phyloP scores from a whole-genome alignment of 108 stramenopile genomes.

The Nitzschia inconspicua region DNA sequence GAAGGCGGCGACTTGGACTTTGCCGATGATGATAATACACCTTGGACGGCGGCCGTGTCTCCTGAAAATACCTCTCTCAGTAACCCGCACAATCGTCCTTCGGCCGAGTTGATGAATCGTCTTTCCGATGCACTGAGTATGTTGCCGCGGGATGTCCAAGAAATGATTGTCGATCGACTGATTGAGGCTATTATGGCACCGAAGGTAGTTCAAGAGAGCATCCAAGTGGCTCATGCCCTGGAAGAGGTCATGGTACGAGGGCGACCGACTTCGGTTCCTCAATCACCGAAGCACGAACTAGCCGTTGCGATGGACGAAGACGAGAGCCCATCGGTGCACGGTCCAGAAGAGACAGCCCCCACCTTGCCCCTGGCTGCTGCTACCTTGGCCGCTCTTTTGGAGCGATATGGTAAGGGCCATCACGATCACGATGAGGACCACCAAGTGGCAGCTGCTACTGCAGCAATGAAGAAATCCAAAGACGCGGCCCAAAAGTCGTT shows the following conservation, averaged over 20 bases:
- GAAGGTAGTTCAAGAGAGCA: slow-evolving; percentile 36
- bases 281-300: background rate
- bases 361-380: slow-evolving; percentile 70
- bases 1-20: slow-evolving; percentile 23
- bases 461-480: slow-evolving; percentile 7
- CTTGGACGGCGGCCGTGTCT: background rate
- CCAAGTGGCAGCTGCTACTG: slow-evolving; percentile 8
- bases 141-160: slow-evolving; percentile 74
- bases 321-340: background rate
- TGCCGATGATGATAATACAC: background rate
- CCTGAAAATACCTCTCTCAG: background rate
- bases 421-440: slow-evolving; percentile 18
- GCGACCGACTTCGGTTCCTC: slow-evolving; percentile 12
- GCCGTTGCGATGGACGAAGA: slow-evolving; percentile 6
- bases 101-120: slow-evolving; percentile 69
- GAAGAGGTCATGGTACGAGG: background rate
- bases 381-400: slow-evolving; percentile 67
- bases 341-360: slow-evolving; percentile 10
- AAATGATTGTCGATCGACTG: slow-evolving; percentile 74
- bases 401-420: slow-evolving; percentile 62
- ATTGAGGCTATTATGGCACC: slow-evolving; percentile 61
- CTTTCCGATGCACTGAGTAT: slow-evolving; percentile 70
- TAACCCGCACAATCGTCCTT: slow-evolving; percentile 36
- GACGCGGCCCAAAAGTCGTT: no score
- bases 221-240: slow-evolving; percentile 15